Percentiles rank a stretch among this genome's conserved stretches.
Evolutionary conservation across 2,329 filamentous ascomycete species (phyloP).

Genomic region (Aspergillus costaricaensis): DNA sequence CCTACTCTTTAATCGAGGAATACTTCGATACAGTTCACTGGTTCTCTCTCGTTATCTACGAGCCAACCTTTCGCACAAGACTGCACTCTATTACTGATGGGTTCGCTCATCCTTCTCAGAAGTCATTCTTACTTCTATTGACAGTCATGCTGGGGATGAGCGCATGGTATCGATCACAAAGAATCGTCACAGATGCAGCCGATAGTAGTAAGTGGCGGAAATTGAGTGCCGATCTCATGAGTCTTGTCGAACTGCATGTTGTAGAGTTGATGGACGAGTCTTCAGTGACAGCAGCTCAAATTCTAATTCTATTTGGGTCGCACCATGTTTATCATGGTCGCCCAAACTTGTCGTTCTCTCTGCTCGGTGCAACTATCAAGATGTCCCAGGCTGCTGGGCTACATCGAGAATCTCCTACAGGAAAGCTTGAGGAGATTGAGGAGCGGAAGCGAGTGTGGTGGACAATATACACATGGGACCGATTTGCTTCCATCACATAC

Average conservation of each 20-base stretch:
- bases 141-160: conserved; percentile 42
- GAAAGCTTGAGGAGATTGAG: conserved; percentile 30
- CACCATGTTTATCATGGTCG: conserved; percentile 48
- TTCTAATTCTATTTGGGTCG: conserved; percentile 44
- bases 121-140: conserved; percentile 41
- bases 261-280: conserved; percentile 46
- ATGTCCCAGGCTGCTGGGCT: conserved; percentile 39
- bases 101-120: conserved; percentile 35
- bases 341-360: conserved; percentile 43
- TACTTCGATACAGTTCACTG: conserved; percentile 49
- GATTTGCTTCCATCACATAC: conserved; percentile 46
- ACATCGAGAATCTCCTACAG: conserved; percentile 32
- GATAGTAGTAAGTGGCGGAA: conserved; percentile 17
- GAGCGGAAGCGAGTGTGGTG: conserved; percentile 46
- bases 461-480: conserved; percentile 48
- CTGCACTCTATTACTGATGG: conserved; percentile 38
- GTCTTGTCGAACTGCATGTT: conserved; percentile 35
- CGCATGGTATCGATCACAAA: conserved; percentile 41
- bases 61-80: conserved; percentile 42
- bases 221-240: conserved; percentile 21
- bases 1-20: conserved; percentile 40
- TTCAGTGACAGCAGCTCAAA: conserved; percentile 42
- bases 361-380: conserved; percentile 42
- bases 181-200: conserved; percentile 15
- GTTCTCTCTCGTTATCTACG: conserved; percentile 49